A percentile compares a stretch with the other conserved stretches of the same genome.
Conservation (phyloP, 2,329 filamentous ascomycete species). For the Fusarium solani-melongenae region DNA sequence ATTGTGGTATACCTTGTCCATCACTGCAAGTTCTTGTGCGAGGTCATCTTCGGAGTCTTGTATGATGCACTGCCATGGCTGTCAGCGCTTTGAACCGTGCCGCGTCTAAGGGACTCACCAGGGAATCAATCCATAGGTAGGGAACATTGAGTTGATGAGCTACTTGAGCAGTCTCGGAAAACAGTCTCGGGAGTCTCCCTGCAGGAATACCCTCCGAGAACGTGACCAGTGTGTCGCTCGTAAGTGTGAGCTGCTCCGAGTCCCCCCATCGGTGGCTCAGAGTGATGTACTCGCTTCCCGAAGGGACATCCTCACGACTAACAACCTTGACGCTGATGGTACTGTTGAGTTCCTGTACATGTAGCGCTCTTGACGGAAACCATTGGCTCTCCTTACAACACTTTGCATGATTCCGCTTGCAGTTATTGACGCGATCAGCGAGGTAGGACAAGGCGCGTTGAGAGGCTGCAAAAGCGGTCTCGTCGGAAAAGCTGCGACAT, state of each 20-base stretch:
- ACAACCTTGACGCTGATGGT: neutral
- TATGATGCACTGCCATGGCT: neutral
- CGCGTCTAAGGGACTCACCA: neutral
- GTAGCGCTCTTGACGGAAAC: neutral
- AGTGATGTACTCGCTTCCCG: neutral
- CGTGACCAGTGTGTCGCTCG: neutral
- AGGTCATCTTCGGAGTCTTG: neutral
- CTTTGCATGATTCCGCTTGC: neutral
- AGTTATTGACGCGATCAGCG: neutral
- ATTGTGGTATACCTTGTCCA: neutral
- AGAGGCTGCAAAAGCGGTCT: neutral
- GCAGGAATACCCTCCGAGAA: neutral
- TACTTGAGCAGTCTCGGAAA: neutral
- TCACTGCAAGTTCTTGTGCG: neutral
- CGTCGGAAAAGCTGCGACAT: neutral
- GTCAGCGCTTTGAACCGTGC: neutral
- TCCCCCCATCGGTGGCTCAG: neutral
- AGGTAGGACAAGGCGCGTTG: neutral
- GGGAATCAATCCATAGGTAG: neutral
- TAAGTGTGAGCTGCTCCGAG: neutral
- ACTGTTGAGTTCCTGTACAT: neutral
- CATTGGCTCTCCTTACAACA: neutral
- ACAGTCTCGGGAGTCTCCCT: neutral
- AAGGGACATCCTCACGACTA: neutral
- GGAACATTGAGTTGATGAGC: neutral